Base-by-base conservation (phyloP, 768 basidiomycete genomes). In the Boletus rufocinnamomeus region DNA sequence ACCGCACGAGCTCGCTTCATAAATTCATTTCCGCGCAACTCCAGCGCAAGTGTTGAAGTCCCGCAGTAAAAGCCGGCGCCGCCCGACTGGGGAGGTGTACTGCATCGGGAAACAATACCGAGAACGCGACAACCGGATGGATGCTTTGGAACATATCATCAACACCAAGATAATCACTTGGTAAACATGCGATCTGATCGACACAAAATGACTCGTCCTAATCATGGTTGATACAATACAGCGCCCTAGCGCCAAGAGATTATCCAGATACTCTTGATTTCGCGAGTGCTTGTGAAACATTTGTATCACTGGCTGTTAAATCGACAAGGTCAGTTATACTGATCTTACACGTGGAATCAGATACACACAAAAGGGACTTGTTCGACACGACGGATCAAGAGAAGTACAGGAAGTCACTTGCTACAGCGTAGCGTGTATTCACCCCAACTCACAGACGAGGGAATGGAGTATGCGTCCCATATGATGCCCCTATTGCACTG, bases 401-500 rank as follows among this genome's bases (percentile, higher is more conserved):
- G 55, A 27, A 44, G 59, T 64, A n/a, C 68, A 77, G 45, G 65
- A 73, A 47, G 77, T 77, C 1, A 58, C 71, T 9, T 78, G 80
- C 47, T 85, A 85, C 58, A 81, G 72, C 2, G 71, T 88, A 46
- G 83, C 84, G 78, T 7, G 83, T 86, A 6, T 87, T 77, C 68
- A 85, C 84, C 3, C 80, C 81, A 19, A 65, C 74, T 1, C 52
- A 63, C 40, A 74, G 83, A 17, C 77, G 84, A 44, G 71, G 77
- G 7, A 80, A 79, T n/a, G 40, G 86, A 86, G 10, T 86, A 83
- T 60, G 84, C 80, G 5, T 65, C 67, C 14, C 82, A 84, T 59
- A 84, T 86, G 84, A 84, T 86, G 84, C 74, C 79, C n/a, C 74
- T 87, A 19, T 55, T 87, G 41, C 85, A 87, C 63, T 82, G 79